A percentile compares a stretch with the other conserved stretches of the same genome.
Evolutionary conservation across 2,329 filamentous ascomycete genomes (phyloP).

Genomic region (Zymoseptoria ardabiliae): DNA sequence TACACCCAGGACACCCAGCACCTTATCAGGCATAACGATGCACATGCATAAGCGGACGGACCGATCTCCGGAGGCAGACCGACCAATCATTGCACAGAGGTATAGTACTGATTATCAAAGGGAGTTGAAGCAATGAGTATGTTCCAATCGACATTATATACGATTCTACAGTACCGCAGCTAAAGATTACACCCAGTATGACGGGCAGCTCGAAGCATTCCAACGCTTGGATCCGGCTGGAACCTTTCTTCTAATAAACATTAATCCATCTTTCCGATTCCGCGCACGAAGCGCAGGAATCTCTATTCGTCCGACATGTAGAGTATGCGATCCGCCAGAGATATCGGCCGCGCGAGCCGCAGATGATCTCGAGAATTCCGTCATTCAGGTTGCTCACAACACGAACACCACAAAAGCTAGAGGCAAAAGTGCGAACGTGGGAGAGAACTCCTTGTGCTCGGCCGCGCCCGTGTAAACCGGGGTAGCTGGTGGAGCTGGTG

Average conservation of each 20-base stretch:
- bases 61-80: background rate
- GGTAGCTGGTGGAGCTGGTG: background rate
- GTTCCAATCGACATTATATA: background rate
- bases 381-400: background rate
- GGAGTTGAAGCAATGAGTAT: background rate
- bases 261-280: background rate
- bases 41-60: background rate
- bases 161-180: background rate
- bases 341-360: background rate
- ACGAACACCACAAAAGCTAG: background rate
- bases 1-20: background rate
- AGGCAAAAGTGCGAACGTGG: background rate
- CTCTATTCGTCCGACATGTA: background rate
- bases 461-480: background rate
- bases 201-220: background rate
- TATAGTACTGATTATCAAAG: background rate
- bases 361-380: background rate
- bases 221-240: background rate
- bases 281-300: background rate
- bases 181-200: background rate
- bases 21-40: background rate
- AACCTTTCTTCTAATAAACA: background rate
- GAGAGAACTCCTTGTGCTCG: background rate
- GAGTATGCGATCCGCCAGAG: background rate
- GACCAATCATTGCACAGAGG: background rate